Evolutionary conservation across 2,329 filamentous ascomycete genomes (phyloP).

Genomic region (Capronia americana): DNA sequence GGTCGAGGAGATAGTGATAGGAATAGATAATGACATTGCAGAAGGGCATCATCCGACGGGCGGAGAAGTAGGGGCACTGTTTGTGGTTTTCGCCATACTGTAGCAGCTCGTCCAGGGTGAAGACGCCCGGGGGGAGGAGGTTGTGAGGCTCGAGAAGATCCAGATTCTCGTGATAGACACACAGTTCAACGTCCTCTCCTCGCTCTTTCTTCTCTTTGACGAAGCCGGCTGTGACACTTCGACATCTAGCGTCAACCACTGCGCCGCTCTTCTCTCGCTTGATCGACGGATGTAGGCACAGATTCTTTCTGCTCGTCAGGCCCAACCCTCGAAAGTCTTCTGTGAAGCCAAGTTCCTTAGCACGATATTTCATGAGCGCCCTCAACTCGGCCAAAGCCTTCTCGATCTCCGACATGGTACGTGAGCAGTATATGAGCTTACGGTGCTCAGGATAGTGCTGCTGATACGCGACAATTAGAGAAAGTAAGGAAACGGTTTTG

Average conservation of each 20-base stretch:
- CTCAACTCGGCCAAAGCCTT: conserved; percentile 93
- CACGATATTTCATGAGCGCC: conserved; percentile 90
- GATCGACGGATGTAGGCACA: conserved; percentile 94
- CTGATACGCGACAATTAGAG: conserved; percentile 95
- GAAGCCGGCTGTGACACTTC: conserved; percentile 94
- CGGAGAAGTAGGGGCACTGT: conserved; percentile 97
- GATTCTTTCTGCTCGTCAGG: conserved; percentile 93
- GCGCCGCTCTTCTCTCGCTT: conserved; percentile 94
- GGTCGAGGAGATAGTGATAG: conserved; percentile 96
- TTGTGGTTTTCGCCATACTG: conserved; percentile 93
- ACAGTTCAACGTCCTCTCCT: conserved; percentile 91
- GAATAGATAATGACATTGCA: conserved; percentile 99
- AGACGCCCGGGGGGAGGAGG: conserved; percentile 90
- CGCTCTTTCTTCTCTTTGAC: conserved; percentile 97
- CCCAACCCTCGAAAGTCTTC: conserved; percentile 95
- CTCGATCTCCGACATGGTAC: conserved; percentile 99
- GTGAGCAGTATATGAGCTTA: conserved; percentile 98
- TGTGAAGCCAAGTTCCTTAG: conserved; percentile 83
- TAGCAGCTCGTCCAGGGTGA: conserved; percentile 88
- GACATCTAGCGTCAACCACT: conserved; percentile 92
- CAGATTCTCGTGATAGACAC: conserved; percentile 96
- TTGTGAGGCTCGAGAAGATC: conserved; percentile 95
- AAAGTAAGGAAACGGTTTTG: conserved; percentile 94
- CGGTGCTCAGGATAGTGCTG: conserved; percentile 89
- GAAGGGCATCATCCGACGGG: conserved; percentile 97